Conservation (phyloP, 2,329 filamentous ascomycete genomes). For the Periconia sp. region DNA sequence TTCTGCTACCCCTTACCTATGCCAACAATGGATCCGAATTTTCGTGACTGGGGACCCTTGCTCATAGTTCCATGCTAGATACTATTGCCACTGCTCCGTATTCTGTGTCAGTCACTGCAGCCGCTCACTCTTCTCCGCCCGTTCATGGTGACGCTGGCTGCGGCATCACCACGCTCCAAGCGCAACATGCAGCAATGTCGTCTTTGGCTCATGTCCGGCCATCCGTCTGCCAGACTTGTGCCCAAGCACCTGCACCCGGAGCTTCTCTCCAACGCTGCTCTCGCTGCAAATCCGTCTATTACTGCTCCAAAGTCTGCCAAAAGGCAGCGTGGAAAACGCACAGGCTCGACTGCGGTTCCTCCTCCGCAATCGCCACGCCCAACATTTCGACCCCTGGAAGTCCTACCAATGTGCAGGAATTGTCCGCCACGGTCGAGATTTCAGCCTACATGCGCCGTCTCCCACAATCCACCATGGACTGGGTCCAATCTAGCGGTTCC, state of each 20-base stretch:
- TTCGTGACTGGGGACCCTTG: background rate
- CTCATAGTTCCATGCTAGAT: slow-evolving; percentile 2
- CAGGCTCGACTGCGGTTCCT: slow-evolving; percentile 47
- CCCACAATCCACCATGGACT: background rate
- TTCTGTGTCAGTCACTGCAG: background rate
- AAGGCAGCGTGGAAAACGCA: slow-evolving; percentile 55
- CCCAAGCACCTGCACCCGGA: slow-evolving; percentile 25
- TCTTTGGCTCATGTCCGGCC: background rate
- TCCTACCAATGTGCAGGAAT: background rate
- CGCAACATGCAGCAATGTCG: background rate
- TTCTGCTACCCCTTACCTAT: background rate
- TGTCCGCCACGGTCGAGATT: background rate
- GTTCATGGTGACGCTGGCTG: no score
- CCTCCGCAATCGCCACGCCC: slow-evolving; percentile 27
- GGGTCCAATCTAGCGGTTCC: background rate
- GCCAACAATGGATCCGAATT: no score
- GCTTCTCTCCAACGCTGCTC: slow-evolving; percentile 42
- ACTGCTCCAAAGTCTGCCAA: slow-evolving; percentile 58
- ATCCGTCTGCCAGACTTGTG: slow-evolving; percentile 21
- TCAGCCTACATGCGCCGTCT: background rate
- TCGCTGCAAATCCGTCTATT: slow-evolving; percentile 50
- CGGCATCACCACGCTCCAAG: background rate
- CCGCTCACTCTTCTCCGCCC: background rate
- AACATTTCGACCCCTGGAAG: slow-evolving; percentile 26
- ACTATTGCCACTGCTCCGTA: slow-evolving; percentile 1